phyloP scores from a whole-genome alignment of 306 rosid species.

The Coriaria nepalensis region DNA sequence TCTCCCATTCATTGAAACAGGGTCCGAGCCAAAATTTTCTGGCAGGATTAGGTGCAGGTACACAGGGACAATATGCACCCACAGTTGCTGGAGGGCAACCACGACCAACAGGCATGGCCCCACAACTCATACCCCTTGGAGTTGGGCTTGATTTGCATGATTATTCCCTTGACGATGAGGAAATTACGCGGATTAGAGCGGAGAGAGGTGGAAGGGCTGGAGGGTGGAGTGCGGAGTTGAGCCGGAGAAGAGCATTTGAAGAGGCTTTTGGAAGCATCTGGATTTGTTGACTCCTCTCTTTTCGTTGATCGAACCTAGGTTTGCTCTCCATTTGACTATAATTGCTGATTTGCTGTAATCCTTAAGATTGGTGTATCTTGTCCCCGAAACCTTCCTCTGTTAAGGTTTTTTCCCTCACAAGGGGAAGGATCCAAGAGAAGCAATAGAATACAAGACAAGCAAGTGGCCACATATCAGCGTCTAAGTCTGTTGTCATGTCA shows the following conservation, averaged over 20 bases:
- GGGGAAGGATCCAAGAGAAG: too few relatives aligned
- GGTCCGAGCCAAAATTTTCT: constrained; percentile 40
- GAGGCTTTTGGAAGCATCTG: constrained; percentile 93
- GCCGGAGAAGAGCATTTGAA: constrained; percentile 73
- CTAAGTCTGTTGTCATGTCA: too few relatives aligned
- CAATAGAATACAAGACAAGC: too few relatives aligned
- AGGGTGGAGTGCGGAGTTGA: constrained; percentile 64
- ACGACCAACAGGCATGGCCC: constrained; percentile 67
- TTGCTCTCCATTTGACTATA: too few relatives aligned
- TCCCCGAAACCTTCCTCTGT: too few relatives aligned
- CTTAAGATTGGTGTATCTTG: too few relatives aligned
- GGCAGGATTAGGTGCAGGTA: constrained; percentile 39
- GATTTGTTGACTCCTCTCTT: constrained; percentile 21
- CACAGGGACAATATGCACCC: constrained; percentile 81
- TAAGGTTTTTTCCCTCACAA: too few relatives aligned
- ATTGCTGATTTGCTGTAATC: too few relatives aligned
- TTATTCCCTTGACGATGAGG: constrained; percentile 48
- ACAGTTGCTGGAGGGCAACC: constrained; percentile 79
- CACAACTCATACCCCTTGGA: constrained; percentile 69
- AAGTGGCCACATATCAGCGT: too few relatives aligned
- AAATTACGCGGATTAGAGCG: constrained; percentile 46
- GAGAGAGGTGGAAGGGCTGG: constrained; percentile 73
- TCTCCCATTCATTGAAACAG: constrained; percentile 17
- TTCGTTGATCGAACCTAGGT: too few relatives aligned
- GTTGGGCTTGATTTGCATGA: constrained; percentile 37